Evolutionary conservation across 768 basidiomycete species (phyloP).

Genomic region (Lentinula detonsa): DNA sequence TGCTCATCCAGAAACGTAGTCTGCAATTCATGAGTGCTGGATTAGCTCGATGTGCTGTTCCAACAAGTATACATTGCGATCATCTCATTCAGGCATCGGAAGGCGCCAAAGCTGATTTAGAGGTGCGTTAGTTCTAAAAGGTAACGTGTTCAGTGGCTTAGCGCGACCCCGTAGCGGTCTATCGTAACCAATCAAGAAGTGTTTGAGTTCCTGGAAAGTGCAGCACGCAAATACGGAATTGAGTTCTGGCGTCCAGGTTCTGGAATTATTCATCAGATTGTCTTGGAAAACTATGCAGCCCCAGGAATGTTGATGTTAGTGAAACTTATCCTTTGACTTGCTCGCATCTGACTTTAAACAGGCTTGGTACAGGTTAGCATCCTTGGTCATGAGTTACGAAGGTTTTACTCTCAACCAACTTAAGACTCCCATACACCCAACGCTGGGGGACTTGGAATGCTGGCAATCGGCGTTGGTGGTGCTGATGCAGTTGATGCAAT

Average conservation of each 20-base stretch:
- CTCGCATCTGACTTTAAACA: slow-evolving; percentile 20
- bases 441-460: slow-evolving; percentile 91
- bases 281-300: slow-evolving; percentile 95
- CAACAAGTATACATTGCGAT: slow-evolving; percentile 94
- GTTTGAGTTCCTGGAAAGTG: slow-evolving; percentile 94
- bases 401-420: neutral
- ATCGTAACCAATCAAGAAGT: slow-evolving; percentile 91
- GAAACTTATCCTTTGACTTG: slow-evolving; percentile 4
- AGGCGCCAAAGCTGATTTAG: slow-evolving; percentile 81
- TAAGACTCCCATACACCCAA: slow-evolving; percentile 97
- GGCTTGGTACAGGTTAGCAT: slow-evolving; percentile 72
- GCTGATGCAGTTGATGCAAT: slow-evolving; percentile 98
- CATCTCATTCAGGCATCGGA: slow-evolving; percentile 94
- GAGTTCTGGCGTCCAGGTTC: slow-evolving; percentile 99
- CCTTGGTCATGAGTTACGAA: neutral
- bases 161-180: slow-evolving; percentile 48
- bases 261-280: slow-evolving; percentile 96
- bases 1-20: slow-evolving; percentile 28
- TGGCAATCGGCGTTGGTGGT: slow-evolving; percentile 98
- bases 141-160: neutral
- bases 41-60: slow-evolving; percentile 75
- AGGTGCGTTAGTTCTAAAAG: slow-evolving; percentile 36
- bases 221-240: slow-evolving; percentile 86
- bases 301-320: slow-evolving; percentile 88
- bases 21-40: slow-evolving; percentile 99